Percentiles rank a stretch among this genome's conserved stretches.
Conservation (phyloP, 129 eudicot species). For the Glebionis coronaria region DNA sequence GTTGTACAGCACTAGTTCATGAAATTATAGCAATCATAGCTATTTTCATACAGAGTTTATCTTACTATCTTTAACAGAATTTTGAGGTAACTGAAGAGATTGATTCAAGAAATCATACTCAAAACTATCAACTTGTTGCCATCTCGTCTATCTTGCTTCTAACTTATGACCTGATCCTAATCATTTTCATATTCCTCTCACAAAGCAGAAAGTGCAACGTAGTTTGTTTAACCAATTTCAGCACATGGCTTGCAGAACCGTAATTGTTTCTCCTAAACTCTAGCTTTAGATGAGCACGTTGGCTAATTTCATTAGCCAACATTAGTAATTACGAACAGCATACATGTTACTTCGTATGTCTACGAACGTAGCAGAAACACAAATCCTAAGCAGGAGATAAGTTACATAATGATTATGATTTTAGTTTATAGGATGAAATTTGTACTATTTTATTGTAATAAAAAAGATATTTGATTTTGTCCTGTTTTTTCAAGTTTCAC, state of each 20-base stretch:
- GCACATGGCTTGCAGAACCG: background rate
- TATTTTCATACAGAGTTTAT: too few relatives aligned
- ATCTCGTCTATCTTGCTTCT: background rate
- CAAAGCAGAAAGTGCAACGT: conserved; percentile 5
- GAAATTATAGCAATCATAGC: too few relatives aligned
- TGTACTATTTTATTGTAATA: too few relatives aligned
- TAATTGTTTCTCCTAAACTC: background rate
- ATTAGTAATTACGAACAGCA: background rate
- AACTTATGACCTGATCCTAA: background rate
- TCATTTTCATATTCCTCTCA: background rate
- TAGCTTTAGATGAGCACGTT: conserved; percentile 1
- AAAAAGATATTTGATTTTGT: too few relatives aligned
- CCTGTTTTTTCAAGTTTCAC: too few relatives aligned
- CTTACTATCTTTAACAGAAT: too few relatives aligned
- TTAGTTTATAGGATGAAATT: too few relatives aligned
- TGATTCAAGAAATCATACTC: too few relatives aligned
- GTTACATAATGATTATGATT: too few relatives aligned
- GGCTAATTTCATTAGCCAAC: background rate
- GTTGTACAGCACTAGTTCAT: too few relatives aligned
- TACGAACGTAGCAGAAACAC: background rate
- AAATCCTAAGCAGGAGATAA: background rate
- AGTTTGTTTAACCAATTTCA: background rate
- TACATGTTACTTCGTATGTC: background rate
- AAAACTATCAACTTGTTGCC: background rate
- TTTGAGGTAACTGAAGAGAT: too few relatives aligned